Evolutionary conservation across 1,139 yeast species (phyloP), one percentile per base, ranked within the genome.

Genomic region (Candida pseudoviswanathii): DNA sequence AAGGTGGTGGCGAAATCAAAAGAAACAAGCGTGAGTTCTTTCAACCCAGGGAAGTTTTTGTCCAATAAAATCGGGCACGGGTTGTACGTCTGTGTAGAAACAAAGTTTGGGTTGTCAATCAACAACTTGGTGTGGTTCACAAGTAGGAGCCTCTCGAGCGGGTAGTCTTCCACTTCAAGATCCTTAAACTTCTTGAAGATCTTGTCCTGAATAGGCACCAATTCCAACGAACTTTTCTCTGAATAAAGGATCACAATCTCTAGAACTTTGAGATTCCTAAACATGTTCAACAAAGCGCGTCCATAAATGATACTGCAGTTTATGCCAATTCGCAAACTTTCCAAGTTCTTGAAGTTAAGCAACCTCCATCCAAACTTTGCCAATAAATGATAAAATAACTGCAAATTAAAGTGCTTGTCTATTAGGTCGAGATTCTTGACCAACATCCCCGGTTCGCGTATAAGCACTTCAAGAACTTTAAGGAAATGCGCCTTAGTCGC

Each of bases 1-100:
- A 67, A 60, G 29, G 54, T 52, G 47, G 65, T 63, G 2, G 54
- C 52, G 49, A 73, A 72, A 49, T 71, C 74, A 54, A 62, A 71
- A 8, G 70, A 67, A 0, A 62, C 68, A 2, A 73, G 49, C 0
- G 65, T 60, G 10, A 73, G 53, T 32, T 59, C 66, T 1, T 58
- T 61, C 27, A 74, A 57, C 21, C 58, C 56, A 0, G 68, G 62
- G 45, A 72, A 66, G 0, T 43, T 37, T 16, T 56, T 50, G 4
- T 53, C 46, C 24, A 69, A 45, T 40, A 63, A 65, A 1, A 63
- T 54, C 0, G 73, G 73, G 38, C 54, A 57, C 3, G 72, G 70
- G 47, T 62, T 61, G 48, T 56, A 68, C 0, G 71, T 66, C 59
- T 27, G 48, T 44, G 43, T 52, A 47, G 46, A 62, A 22, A 49